Conservation (phyloP, 208 protist genomes). For the Angomonas ambiguus region DNA sequence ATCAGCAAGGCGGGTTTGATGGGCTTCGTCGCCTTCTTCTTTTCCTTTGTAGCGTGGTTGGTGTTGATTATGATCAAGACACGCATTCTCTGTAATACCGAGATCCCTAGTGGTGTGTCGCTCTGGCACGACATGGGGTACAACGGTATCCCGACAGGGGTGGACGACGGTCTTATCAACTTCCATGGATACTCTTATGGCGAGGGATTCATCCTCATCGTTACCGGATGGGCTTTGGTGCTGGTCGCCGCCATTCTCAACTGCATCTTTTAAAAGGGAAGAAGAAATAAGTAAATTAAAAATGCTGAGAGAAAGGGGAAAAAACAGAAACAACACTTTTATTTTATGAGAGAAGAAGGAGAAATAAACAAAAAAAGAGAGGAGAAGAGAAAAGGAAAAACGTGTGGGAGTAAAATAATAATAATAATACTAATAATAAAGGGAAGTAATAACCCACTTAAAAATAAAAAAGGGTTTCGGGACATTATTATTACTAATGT, state of each 20-base stretch:
- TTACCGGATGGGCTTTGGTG: slow-evolving; percentile 25
- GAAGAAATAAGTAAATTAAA: background rate
- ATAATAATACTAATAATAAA: background rate
- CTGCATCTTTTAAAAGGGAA: slow-evolving; percentile 18
- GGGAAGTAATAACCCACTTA: no score
- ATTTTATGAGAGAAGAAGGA: no score
- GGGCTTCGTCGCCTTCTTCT: slow-evolving; percentile 25
- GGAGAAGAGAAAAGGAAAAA: no score
- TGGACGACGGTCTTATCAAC: slow-evolving; percentile 27
- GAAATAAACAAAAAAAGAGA: no score
- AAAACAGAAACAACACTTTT: no score
- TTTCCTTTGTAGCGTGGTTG: slow-evolving; percentile 29
- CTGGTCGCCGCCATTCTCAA: slow-evolving; percentile 25
- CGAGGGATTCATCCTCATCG: slow-evolving; percentile 32
- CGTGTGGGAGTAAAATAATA: no score
- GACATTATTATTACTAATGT: no score
- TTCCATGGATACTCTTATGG: slow-evolving; percentile 29
- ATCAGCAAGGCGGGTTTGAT: slow-evolving; percentile 13
- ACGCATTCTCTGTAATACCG: slow-evolving; percentile 25
- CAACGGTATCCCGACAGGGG: slow-evolving; percentile 43
- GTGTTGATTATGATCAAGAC: slow-evolving; percentile 21
- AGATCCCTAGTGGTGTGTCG: slow-evolving; percentile 20
- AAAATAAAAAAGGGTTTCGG: no score
- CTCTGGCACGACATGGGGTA: slow-evolving; percentile 33
- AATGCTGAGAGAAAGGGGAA: background rate